Evolutionary conservation across 139 green algal genomes (phyloP), one percentile per base, ranked within the genome.

Genomic region (Chlamydomonas schloesseri): DNA sequence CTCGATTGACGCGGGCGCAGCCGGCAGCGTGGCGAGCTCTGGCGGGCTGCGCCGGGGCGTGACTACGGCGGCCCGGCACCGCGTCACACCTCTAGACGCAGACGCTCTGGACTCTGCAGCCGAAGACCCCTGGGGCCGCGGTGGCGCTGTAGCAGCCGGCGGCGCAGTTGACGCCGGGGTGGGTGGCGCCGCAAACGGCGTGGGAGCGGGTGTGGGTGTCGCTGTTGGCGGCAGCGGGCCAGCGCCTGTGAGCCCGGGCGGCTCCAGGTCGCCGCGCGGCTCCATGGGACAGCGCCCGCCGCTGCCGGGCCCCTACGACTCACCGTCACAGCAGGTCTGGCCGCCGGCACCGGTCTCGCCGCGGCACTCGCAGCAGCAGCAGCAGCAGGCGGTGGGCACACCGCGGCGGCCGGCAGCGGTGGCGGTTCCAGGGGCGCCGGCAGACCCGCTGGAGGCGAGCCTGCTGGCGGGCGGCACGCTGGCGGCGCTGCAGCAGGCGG

Each of bases 301-400:
- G 67, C 64, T 85, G n/a, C 79, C 79, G 9, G 79, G 79, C 3
- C 79, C 79, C 8, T 85, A 85, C 21, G 79, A 85, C 65, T 28
- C 26, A 26, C 81, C 71, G 2, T 82, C 47, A 26, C 77, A 83
- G 86, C 86, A 83, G 79, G 74, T 67, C 68, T 74, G 79, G 65
- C 79, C 42, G 29, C 28, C 42, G 60, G 37, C n/a, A 71, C 24
- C 36, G n/a, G 34, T n/a, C n/a, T 50, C 42, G 6, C 42, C 42
- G 8, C 42, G 42, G 42, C 42, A 50, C 42, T 50, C 42, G 42
- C 42, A 50, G 42, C 42, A 50, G 42, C 42, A 50, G 42, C 42
- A 50, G 42, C 42, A 50, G 42, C 42, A 50, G 42, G 8, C 42
- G 42, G 42, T 50, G 5, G 42, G 42, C 21, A 67, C 60, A 2